A percentile compares a stretch with the other conserved stretches of the same genome.
Conservation (phyloP, 1,284 basidiomycete species). For the Trichosporon ovoides region DNA sequence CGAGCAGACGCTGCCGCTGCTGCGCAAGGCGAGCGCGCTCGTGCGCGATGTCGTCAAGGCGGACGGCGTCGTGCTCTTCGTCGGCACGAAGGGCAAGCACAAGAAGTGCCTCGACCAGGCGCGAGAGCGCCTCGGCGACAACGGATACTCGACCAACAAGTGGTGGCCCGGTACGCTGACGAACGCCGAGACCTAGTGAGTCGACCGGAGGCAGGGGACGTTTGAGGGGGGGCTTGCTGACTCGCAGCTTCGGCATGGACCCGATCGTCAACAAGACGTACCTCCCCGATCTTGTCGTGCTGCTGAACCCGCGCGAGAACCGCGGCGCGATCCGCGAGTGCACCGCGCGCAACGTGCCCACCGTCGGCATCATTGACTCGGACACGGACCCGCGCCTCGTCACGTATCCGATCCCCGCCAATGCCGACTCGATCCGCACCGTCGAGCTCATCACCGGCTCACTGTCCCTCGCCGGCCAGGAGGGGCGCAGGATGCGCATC, state of each 20-base stretch:
- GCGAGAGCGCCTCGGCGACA: conserved; percentile 66
- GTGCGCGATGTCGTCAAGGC: conserved; percentile 73
- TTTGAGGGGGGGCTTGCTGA: not conserved
- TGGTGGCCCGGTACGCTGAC: conserved; percentile 95
- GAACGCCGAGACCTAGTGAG: conserved; percentile 68
- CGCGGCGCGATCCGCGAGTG: conserved; percentile 79
- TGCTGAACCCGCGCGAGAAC: conserved; percentile 83
- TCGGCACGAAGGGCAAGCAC: conserved; percentile 78
- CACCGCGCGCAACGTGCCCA: conserved; percentile 74
- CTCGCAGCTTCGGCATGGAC: conserved; percentile 57
- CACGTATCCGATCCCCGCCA: conserved; percentile 97
- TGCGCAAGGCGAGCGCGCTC: conserved; percentile 83
- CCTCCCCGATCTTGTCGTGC: conserved; percentile 77
- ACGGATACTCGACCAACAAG: conserved; percentile 75
- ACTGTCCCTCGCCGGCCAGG: conserved; percentile 82
- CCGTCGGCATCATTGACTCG: conserved; percentile 85
- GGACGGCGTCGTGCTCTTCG: conserved; percentile 82
- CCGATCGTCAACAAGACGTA: conserved; percentile 59
- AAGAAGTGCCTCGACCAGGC: conserved; percentile 72
- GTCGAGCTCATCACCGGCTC: conserved; percentile 87
- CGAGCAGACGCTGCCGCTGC: conserved; percentile 84
- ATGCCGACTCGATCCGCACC: conserved; percentile 71
- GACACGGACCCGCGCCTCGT: conserved; percentile 94
- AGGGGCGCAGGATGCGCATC: conserved; percentile 54
- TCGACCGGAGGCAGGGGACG: conserved; percentile 10